A percentile compares a stretch with the other conserved stretches of the same genome.
Evolutionary conservation across 2,329 filamentous ascomycete genomes (phyloP).

Genomic region (Septoria petroselini): DNA sequence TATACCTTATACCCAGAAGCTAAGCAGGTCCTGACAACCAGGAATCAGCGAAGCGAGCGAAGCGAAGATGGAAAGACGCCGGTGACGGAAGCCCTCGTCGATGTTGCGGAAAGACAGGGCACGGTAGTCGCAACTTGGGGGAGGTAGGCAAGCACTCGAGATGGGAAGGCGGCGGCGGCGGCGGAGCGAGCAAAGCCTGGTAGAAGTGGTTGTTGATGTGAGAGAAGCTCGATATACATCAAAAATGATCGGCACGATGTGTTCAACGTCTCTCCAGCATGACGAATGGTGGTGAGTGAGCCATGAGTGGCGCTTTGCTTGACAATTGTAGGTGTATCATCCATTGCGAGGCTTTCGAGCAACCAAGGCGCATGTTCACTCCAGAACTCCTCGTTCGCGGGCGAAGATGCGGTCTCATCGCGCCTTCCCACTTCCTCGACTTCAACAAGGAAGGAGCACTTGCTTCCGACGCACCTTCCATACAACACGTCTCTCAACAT

Average conservation of each 20-base stretch:
- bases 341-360: too few relatives aligned
- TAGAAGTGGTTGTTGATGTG: slow-evolving; percentile 26
- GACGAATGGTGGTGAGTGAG: too few relatives aligned
- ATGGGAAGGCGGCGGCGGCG: slow-evolving; percentile 23
- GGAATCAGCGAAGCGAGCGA: slow-evolving; percentile 19
- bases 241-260: slow-evolving; percentile 4
- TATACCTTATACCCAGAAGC: slow-evolving; percentile 31
- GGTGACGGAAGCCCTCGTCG: slow-evolving; percentile 26
- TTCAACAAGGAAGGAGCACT: too few relatives aligned
- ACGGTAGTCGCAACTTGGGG: slow-evolving; percentile 17
- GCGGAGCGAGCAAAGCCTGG: slow-evolving; percentile 20
- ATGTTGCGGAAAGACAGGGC: slow-evolving; percentile 21
- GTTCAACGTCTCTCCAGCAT: too few relatives aligned
- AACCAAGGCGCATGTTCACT: too few relatives aligned
- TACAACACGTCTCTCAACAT: too few relatives aligned
- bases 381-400: too few relatives aligned
- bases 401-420: too few relatives aligned
- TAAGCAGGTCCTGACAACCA: slow-evolving; percentile 11
- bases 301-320: too few relatives aligned
- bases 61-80: slow-evolving; percentile 25
- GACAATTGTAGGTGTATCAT: too few relatives aligned
- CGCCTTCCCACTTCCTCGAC: too few relatives aligned
- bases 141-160: slow-evolving; percentile 29
- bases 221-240: slow-evolving; percentile 16
- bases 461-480: too few relatives aligned